These are phyloP conservation scores for Talaromyces sp. DNA, from an alignment of 2,329 filamentous ascomycete species.

Conservation along the genomic window DNA sequence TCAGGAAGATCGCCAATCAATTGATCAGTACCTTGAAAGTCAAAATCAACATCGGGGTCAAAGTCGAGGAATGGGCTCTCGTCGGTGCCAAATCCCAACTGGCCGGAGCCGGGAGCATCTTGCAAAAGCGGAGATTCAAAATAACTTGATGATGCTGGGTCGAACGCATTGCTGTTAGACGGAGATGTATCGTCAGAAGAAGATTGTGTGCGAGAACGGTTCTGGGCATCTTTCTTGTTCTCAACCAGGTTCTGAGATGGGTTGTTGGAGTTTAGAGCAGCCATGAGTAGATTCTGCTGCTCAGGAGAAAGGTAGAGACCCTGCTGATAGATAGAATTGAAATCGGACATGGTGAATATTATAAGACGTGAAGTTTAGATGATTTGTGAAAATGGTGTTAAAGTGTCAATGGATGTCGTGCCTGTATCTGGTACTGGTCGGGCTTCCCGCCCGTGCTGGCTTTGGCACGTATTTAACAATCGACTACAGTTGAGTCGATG, in stretches of 20 bases:
- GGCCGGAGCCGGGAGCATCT: conserved; percentile 44
- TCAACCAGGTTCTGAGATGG: conserved; percentile 35
- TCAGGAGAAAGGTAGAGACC: conserved; percentile 70
- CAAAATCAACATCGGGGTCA: conserved; percentile 74
- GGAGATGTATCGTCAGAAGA: conserved; percentile 13
- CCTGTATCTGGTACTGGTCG: conserved; percentile 19
- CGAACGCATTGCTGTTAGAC: conserved; percentile 39
- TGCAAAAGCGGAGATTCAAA: conserved; percentile 31
- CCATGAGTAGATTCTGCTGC: conserved; percentile 72
- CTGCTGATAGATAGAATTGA: conserved; percentile 43
- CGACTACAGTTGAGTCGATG: conserved; percentile 3
- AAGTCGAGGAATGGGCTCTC: conserved; percentile 84
- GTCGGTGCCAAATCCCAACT: conserved; percentile 54
- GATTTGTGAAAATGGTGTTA: neutral
- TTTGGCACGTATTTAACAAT: conserved; percentile 14
- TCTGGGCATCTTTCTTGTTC: conserved; percentile 11
- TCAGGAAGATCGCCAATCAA: conserved; percentile 73
- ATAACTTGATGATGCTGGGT: conserved; percentile 29
- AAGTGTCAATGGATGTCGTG: neutral
- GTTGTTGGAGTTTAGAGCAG: conserved; percentile 70
- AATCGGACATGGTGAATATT: conserved; percentile 34
- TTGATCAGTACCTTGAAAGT: conserved; percentile 58
- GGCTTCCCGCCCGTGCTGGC: conserved; percentile 35
- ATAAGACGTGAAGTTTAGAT: neutral
- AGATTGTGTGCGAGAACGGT: conserved; percentile 8